Conservation (phyloP, 2,329 filamentous ascomycete genomes). For the Aspergillus candidus region DNA sequence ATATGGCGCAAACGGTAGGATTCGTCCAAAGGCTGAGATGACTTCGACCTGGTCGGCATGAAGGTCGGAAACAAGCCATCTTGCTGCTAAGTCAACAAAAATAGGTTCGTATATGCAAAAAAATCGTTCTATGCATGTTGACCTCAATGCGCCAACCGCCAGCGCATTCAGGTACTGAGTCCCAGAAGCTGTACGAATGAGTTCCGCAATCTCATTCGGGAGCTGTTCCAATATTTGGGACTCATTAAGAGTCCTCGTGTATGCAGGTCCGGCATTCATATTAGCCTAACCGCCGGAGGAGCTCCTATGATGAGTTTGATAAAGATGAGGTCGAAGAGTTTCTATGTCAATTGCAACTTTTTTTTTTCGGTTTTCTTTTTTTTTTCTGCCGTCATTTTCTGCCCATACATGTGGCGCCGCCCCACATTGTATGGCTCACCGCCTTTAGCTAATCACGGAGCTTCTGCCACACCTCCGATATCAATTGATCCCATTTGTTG, state of each 20-base stretch:
- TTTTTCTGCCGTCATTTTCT: constrained; percentile 26
- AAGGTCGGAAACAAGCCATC: constrained; percentile 56
- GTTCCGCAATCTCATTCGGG: constrained; percentile 62
- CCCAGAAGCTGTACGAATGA: constrained; percentile 59
- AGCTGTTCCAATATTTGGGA: constrained; percentile 50
- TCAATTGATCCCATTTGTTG: constrained; percentile 7
- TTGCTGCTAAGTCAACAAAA: constrained; percentile 75
- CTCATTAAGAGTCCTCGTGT: constrained; percentile 51
- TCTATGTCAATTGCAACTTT: constrained; percentile 14
- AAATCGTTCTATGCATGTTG: constrained; percentile 64
- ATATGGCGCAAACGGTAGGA: constrained; percentile 76
- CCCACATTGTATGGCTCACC: constrained; percentile 24
- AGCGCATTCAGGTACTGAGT: constrained; percentile 66
- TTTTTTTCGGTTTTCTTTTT: constrained; percentile 25
- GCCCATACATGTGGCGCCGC: constrained; percentile 22
- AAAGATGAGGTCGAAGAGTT: constrained; percentile 14
- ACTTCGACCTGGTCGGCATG: constrained; percentile 36
- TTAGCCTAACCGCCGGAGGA: constrained; percentile 29
- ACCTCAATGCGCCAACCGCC: constrained; percentile 61
- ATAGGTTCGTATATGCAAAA: constrained; percentile 68
- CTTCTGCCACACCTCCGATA: constrained; percentile 23
- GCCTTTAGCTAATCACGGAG: constrained; percentile 20
- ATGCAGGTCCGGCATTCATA: constrained; percentile 36
- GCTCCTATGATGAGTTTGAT: constrained; percentile 25
- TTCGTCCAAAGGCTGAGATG: constrained; percentile 68